Percentiles rank a stretch among this genome's conserved stretches.
Evolutionary conservation across 2,329 filamentous ascomycete genomes (phyloP).

Genomic region (Basipetospora chlamydospora): DNA sequence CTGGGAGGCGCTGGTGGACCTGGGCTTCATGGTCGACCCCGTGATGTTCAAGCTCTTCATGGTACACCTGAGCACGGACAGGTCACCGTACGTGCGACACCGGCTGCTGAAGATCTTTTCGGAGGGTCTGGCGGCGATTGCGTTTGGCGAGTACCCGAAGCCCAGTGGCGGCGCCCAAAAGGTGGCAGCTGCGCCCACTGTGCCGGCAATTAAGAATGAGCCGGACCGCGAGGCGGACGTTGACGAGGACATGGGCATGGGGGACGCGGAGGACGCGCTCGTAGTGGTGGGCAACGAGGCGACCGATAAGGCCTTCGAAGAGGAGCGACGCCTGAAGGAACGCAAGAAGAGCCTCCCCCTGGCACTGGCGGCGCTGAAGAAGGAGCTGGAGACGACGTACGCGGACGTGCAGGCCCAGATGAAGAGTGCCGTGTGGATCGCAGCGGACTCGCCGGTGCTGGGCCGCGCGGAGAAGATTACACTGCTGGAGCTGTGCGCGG

Average conservation of each 20-base stretch:
- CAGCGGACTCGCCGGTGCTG: constrained; percentile 23
- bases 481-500: constrained; percentile 27
- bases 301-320: constrained; percentile 33
- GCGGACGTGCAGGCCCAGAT: constrained; percentile 22
- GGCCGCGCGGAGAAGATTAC: constrained; percentile 26
- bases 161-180: constrained; percentile 12
- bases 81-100: constrained; percentile 47
- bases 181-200: not conserved
- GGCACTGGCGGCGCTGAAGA: constrained; percentile 30
- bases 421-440: constrained; percentile 27
- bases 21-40: constrained; percentile 43
- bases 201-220: constrained; percentile 17
- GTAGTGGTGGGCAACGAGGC: constrained; percentile 28
- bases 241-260: constrained; percentile 8
- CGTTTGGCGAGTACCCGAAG: constrained; percentile 45
- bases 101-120: constrained; percentile 45
- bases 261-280: constrained; percentile 21
- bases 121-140: constrained; percentile 45
- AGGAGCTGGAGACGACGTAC: constrained; percentile 29
- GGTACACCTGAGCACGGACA: constrained; percentile 43
- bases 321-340: constrained; percentile 47
- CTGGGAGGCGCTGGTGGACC: constrained; percentile 47
- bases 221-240: constrained; percentile 14
- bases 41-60: constrained; percentile 42
- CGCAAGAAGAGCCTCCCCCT: constrained; percentile 48